These are phyloP conservation scores for Quillaja saponaria DNA, from an alignment of 306 rosid species.

Conservation along the genomic window DNA sequence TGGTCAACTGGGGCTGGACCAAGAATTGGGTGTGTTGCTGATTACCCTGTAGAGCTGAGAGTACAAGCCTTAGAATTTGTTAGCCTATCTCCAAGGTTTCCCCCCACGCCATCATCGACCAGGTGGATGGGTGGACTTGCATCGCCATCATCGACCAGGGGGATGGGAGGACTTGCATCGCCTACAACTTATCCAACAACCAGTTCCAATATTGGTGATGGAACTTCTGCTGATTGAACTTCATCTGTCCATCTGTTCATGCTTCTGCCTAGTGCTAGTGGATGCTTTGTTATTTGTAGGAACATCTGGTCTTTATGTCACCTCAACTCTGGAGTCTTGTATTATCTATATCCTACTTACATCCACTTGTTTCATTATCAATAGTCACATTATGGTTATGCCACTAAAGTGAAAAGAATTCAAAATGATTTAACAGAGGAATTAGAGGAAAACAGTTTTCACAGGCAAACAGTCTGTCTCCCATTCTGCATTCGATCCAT, in stretches of 20 bases:
- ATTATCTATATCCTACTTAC: conserved; percentile 5
- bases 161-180: conserved; percentile 36
- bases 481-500: too few relatives aligned
- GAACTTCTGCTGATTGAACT: conserved; percentile 29
- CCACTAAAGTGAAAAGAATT: conserved; percentile 16
- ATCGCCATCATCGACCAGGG: conserved; percentile 32
- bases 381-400: conserved; percentile 4
- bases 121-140: conserved; percentile 34
- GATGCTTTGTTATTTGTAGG: conserved; percentile 31
- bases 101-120: conserved; percentile 52
- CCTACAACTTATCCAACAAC: conserved; percentile 35
- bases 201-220: conserved; percentile 19
- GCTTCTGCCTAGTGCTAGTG: conserved; percentile 9
- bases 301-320: conserved; percentile 25
- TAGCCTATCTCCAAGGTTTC: conserved; percentile 62
- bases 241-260: conserved; percentile 17
- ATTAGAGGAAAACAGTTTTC: too few relatives aligned
- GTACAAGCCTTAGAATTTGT: conserved; percentile 82
- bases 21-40: conserved; percentile 93
- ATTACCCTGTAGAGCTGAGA: conserved; percentile 79
- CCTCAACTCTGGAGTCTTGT: conserved; percentile 32
- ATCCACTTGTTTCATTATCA: conserved; percentile 9
- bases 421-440: not conserved
- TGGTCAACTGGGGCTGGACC: conserved; percentile 99
- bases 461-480: too few relatives aligned